Conservation (phyloP, 306 rosid genomes). For the Sechiopsis laciniata region DNA sequence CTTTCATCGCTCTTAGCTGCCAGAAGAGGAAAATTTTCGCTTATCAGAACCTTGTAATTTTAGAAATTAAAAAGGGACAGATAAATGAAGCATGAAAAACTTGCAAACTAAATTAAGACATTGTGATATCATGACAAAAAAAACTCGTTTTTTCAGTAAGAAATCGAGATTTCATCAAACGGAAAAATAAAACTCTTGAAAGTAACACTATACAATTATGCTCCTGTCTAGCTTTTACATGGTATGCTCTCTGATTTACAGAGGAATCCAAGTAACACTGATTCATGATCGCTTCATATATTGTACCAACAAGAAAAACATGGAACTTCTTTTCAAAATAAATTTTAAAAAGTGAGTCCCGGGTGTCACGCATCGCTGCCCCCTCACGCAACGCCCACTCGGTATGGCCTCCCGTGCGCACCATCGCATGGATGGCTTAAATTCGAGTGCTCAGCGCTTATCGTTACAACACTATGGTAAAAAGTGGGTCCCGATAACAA, state of each 20-base stretch:
- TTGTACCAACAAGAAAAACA: neutral
- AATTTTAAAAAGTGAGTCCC: neutral
- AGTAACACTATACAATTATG: neutral
- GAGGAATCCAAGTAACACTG: neutral
- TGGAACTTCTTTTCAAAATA: neutral
- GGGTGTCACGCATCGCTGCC: too few relatives aligned
- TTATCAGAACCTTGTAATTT: constrained; percentile 1
- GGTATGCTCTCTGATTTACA: neutral
- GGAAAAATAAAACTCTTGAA: too few relatives aligned
- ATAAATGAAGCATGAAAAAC: too few relatives aligned
- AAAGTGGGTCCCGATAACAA: neutral
- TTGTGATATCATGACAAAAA: too few relatives aligned
- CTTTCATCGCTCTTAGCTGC: constrained; percentile 41
- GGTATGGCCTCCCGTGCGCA: too few relatives aligned
- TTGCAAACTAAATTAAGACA: too few relatives aligned
- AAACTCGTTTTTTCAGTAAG: too few relatives aligned
- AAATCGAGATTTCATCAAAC: too few relatives aligned
- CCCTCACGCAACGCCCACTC: too few relatives aligned
- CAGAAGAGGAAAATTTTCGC: neutral
- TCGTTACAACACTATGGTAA: neutral
- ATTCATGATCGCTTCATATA: neutral
- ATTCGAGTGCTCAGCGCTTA: too few relatives aligned
- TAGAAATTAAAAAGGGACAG: neutral
- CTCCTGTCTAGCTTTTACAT: constrained; percentile 2
- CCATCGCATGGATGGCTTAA: too few relatives aligned